Evolutionary conservation across 192 early-diverging fungal genomes (phyloP), one percentile per base, ranked within the genome.

Genomic region (Podila minutissima): DNA sequence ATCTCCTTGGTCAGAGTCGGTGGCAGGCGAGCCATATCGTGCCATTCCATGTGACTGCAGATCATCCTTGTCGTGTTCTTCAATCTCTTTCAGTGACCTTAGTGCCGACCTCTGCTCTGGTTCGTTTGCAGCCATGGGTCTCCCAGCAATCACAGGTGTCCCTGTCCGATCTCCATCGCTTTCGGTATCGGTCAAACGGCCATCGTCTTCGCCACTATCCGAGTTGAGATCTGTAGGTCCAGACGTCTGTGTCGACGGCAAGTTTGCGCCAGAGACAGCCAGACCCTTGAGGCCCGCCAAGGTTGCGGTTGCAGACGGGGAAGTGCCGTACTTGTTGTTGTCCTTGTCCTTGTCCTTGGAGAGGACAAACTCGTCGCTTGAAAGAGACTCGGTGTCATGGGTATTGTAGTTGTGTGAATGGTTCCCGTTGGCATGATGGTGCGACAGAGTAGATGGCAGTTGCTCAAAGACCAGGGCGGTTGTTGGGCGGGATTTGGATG

Each of bases 331-430:
- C 22, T 55, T 55, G 50, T 24, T 72, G 26, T 35, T 29, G 29
- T 29, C 29, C 29, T 29, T 29, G 29, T 29, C 29, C 29, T 29
- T 46, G 19, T 57, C 64, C n/a, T 66, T 74, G 28, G 68, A 59
- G 8, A 81, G 71, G 20, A 66, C 55, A 59, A 81, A 81, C 62
- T 73, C 77, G 48, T 81, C 77, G 15, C 77, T 68, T 13, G 77
- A 72, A 17, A 73, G 62, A 4, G 71, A 81, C 20, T 81, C 77
- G 15, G 66, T 64, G 15, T 72, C 77, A 13, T 77, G 53, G 53
- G 51, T 15, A 53, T 53, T 1, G 22, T n/a, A 4, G 24, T 2
- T 26, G 53, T 24, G n/a, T 3, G 20, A 11, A 24, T 55, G 53
- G 53, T 22, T n/a, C 22, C 53, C 24, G n/a, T 55, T 55, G n/a